phyloP scores from a whole-genome alignment of 2,329 filamentous ascomycete genomes.

The Lecanicillium sp. region DNA sequence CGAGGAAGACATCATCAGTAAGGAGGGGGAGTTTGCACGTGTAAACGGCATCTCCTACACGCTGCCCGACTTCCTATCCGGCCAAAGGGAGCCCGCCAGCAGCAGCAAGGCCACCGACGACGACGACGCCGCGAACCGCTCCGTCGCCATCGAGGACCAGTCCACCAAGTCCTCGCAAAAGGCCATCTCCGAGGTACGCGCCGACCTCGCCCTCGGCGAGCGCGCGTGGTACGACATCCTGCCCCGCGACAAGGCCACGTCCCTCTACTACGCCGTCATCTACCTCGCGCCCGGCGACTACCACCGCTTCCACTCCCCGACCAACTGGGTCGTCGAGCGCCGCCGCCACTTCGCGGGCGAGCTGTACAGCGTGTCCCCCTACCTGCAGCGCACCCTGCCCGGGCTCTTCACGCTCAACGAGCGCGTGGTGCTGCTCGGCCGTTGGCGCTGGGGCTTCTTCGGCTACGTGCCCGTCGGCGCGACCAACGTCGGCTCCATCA shows the following conservation, averaged over 20 bases:
- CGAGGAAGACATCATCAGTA: constrained; percentile 62
- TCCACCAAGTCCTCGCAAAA: constrained; percentile 56
- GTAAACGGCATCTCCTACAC: constrained; percentile 97
- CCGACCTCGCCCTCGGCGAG: constrained; percentile 70
- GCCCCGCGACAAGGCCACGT: constrained; percentile 55
- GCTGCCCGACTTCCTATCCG: constrained; percentile 79
- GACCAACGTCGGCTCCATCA: constrained; percentile 95
- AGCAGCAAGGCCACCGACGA: constrained; percentile 30
- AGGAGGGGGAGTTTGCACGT: constrained; percentile 86
- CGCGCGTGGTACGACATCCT: constrained; percentile 66
- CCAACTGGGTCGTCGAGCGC: constrained; percentile 89
- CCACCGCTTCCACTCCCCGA: constrained; percentile 94
- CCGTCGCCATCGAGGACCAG: constrained; percentile 55
- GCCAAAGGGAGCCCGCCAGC: constrained; percentile 43
- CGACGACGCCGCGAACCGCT: neutral
- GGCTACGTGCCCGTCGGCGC: constrained; percentile 91
- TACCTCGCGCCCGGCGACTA: constrained; percentile 98
- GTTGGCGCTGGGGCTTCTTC: constrained; percentile 98
- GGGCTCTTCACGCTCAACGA: constrained; percentile 97
- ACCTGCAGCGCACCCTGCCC: constrained; percentile 85
- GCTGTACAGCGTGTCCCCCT: constrained; percentile 90
- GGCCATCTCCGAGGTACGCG: constrained; percentile 78
- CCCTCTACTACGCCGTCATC: constrained; percentile 88
- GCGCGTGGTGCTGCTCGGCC: constrained; percentile 83
- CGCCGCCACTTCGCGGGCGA: constrained; percentile 97